Evolutionary conservation across 179 eudicot genomes (phyloP).

Genomic region (Spergularia azorica): DNA sequence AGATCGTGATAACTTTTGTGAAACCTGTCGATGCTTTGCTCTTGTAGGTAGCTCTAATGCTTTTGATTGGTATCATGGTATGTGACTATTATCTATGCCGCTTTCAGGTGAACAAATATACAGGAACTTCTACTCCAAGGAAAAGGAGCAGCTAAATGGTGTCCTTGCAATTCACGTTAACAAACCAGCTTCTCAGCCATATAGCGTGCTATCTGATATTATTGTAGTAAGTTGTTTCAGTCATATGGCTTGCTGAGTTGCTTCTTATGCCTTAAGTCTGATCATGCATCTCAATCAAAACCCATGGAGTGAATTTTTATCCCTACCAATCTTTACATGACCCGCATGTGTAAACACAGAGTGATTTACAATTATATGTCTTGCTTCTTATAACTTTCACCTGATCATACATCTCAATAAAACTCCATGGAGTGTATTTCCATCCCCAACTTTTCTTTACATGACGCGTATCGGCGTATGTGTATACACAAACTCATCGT

Average conservation of each 20-base stretch:
- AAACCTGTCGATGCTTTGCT: not conserved
- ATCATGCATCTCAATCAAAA: not conserved
- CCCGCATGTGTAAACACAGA: not conserved
- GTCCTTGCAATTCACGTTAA: slow-evolving; percentile 65
- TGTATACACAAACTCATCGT: not conserved
- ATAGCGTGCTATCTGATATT: slow-evolving; percentile 50
- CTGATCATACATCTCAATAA: not conserved
- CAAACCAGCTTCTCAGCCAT: slow-evolving; percentile 57
- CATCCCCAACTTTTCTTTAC: not conserved
- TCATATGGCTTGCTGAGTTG: not conserved
- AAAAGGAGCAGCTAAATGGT: slow-evolving; percentile 75
- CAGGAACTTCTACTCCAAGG: slow-evolving; percentile 72
- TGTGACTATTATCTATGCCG: slow-evolving; percentile 5
- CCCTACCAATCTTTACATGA: not conserved
- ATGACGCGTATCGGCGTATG: slow-evolving; percentile 2
- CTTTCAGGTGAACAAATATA: slow-evolving; percentile 66
- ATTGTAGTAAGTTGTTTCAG: slow-evolving; percentile 50
- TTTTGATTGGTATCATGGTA: not conserved
- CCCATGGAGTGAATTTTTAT: not conserved
- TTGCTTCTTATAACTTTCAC: not conserved
- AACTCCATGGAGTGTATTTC: not conserved
- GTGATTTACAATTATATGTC: not conserved
- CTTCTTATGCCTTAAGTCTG: slow-evolving; percentile 2
- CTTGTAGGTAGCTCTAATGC: not conserved
- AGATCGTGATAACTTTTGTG: too few species aligned